Evolutionary conservation across 2,329 filamentous ascomycete genomes (phyloP), one percentile per base, ranked within the genome.

Genomic region (Fusarium papillatum): DNA sequence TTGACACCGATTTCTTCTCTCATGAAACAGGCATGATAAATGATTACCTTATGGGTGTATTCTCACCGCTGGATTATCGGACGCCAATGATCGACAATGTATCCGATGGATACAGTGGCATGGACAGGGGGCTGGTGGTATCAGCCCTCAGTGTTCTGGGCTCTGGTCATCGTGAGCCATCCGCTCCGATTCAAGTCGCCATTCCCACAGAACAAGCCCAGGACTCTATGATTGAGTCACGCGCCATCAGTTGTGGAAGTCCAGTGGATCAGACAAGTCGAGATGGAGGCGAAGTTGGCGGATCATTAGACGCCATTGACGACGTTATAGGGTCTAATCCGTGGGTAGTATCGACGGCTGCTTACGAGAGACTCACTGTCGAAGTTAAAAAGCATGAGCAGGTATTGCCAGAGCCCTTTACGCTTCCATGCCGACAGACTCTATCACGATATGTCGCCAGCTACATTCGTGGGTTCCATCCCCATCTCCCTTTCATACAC

Each of bases 1-100:
- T 60, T 39, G 57, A 60, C 6, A 26, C 57, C 9, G 34, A 60
- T 9, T 60, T 60, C 57, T 60, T 60, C 34, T 60, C 57, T 16
- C n/a, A 60, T 14, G 57, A 60, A 60, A 60, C 57, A 60, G 57
- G 36, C 57, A 60, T 60, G 57, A 60, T 60, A 4, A 60, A 60
- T 39, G 57, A 60, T 24, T 60, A 60, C 6, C 57, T 60, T 1
- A 60, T 60, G 57, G 57, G 57, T 38, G 57, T 60, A 19, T 39
- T 60, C 2, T 26, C 57, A 4, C 36, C 57, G 8, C 6, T 60
- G 1, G 57, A 60, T 2, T 60, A 60, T 16, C 57, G 57, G 9
- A 60, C 57, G 5, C 57, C 57, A 9, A 60, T 60, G n/a, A 60
- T 60, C 16, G 57, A 60, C 16, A 60, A 39, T 60, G n/a, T 24